These are phyloP conservation scores for Trifolium subterraneum DNA, from an alignment of 306 rosid species.

Conservation along the genomic window DNA sequence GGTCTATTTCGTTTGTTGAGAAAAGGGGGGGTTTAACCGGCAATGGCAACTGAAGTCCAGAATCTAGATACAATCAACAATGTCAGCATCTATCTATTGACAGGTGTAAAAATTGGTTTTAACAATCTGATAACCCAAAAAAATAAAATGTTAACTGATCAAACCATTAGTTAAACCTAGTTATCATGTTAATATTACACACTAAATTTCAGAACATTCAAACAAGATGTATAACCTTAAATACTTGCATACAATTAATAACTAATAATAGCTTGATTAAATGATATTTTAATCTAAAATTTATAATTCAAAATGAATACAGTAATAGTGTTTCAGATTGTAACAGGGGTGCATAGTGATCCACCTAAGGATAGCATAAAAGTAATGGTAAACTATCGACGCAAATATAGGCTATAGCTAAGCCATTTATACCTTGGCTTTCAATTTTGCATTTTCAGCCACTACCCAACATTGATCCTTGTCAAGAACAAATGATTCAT, in stretches of 20 bases:
- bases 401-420: conserved; percentile 6
- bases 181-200: conserved; percentile 18
- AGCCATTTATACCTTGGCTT: conserved; percentile 69
- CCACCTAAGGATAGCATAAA: conserved; percentile 21
- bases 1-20: conserved; percentile 2
- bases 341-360: conserved; percentile 30
- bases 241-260: conserved; percentile 1
- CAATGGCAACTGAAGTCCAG: conserved; percentile 7
- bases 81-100: conserved; percentile 21
- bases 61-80: conserved; percentile 1
- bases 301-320: conserved; percentile 5
- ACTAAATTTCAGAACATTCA: conserved; percentile 29
- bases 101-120: conserved; percentile 20
- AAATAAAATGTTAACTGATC: not conserved
- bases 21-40: not conserved
- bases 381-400: not conserved
- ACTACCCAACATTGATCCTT: conserved; percentile 91
- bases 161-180: conserved; percentile 2
- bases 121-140: conserved; percentile 5
- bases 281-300: conserved; percentile 18
- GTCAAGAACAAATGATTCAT: conserved; percentile 80
- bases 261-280: conserved; percentile 17
- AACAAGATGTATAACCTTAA: not conserved
- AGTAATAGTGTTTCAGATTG: conserved; percentile 17
- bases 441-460: conserved; percentile 82